These are phyloP conservation scores for Corrigiola litoralis DNA, from an alignment of 179 eudicot genomes.

Conservation along the genomic window DNA sequence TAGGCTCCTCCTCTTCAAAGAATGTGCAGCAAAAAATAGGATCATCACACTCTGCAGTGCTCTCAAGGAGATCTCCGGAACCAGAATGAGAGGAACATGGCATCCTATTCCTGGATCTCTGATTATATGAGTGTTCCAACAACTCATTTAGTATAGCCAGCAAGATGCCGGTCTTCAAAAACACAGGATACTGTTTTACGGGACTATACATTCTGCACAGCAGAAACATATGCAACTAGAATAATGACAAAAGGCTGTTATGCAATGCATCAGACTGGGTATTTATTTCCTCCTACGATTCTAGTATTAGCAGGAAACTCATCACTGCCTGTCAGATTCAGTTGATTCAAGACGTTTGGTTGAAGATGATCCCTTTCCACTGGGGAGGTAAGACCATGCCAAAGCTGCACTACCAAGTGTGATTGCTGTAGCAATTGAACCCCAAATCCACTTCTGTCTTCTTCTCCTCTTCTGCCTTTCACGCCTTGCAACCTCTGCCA, in stretches of 20 bases:
- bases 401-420: constrained; percentile 67
- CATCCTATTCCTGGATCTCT: neutral
- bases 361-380: constrained; percentile 52
- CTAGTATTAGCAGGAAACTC: constrained; percentile 19
- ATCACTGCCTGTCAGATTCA: constrained; percentile 33
- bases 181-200: constrained; percentile 14
- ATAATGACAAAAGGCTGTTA: constrained; percentile 21
- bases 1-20: neutral
- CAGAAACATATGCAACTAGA: constrained; percentile 25
- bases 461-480: constrained; percentile 72
- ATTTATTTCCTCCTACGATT: constrained; percentile 19
- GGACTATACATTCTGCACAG: constrained; percentile 38
- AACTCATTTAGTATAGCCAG: constrained; percentile 13
- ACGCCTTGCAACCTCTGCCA: constrained; percentile 59
- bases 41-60: neutral
- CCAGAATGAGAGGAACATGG: constrained; percentile 6
- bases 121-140: neutral
- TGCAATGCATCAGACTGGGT: constrained; percentile 29
- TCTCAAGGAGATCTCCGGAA: neutral
- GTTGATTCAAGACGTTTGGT: constrained; percentile 21
- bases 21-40: constrained; percentile 4
- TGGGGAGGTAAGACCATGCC: constrained; percentile 72
- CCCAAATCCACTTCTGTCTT: constrained; percentile 79
- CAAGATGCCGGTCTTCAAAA: constrained; percentile 9
- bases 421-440: constrained; percentile 61